These are phyloP conservation scores for Talaromyces ruber DNA, from an alignment of 495 filamentous ascomycete genomes.

Conservation along the genomic window DNA sequence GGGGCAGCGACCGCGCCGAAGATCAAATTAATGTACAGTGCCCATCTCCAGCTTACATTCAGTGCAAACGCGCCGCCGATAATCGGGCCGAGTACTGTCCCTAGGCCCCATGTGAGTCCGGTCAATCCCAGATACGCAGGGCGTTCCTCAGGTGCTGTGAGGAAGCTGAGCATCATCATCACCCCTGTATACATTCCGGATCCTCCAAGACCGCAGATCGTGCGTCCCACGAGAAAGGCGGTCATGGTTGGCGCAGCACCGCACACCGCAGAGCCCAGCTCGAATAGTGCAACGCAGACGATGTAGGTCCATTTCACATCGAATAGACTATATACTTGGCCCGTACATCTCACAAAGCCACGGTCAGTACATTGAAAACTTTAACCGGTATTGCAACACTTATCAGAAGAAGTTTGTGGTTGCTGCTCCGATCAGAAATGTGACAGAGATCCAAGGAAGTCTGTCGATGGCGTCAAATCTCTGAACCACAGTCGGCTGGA, in stretches of 20 bases:
- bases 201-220: constrained; percentile 29
- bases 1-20: constrained; percentile 17
- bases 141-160: constrained; percentile 22
- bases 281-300: constrained; percentile 17
- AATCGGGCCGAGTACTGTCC: constrained; percentile 47
- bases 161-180: constrained; percentile 23
- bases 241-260: constrained; percentile 22
- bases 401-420: constrained; percentile 36
- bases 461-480: constrained; percentile 40
- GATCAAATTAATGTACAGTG: constrained; percentile 5
- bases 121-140: constrained; percentile 25
- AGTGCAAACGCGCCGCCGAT: constrained; percentile 54
- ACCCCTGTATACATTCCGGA: constrained; percentile 39
- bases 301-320: constrained; percentile 24
- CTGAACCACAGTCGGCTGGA: constrained; percentile 45
- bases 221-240: constrained; percentile 23
- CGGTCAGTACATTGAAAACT: background rate
- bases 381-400: background rate
- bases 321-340: constrained; percentile 36
- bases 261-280: constrained; percentile 20
- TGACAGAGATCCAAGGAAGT: constrained; percentile 47
- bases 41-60: constrained; percentile 34
- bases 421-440: constrained; percentile 42
- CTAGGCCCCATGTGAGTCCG: constrained; percentile 40
- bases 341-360: constrained; percentile 9